phyloP scores from a whole-genome alignment of 192 early-diverging fungal species.

The Rhizophagus prolifer region DNA sequence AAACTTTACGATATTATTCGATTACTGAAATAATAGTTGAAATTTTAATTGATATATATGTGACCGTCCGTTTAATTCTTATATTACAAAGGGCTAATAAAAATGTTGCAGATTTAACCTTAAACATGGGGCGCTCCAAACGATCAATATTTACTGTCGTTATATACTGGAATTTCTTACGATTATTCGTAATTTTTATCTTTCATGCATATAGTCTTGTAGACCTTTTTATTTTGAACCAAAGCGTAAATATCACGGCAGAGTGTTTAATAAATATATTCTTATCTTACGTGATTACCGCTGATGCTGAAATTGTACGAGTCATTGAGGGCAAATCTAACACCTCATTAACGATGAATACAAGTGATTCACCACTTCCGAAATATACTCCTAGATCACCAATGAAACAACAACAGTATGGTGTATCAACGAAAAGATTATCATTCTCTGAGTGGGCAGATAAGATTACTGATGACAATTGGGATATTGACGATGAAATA shows the following conservation, averaged over 20 bases:
- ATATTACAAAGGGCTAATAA: neutral
- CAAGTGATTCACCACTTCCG: no score
- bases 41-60: neutral
- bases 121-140: neutral
- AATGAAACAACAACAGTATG: no score
- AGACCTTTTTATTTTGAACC: no score
- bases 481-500: no score
- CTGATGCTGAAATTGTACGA: slow-evolving; percentile 28
- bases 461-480: no score
- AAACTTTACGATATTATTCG: neutral
- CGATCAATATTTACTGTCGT: slow-evolving; percentile 20
- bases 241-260: no score
- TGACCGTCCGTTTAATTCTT: neutral
- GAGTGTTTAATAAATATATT: neutral
- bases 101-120: neutral
- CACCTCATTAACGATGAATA: no score
- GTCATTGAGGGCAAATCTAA: neutral
- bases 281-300: slow-evolving; percentile 13
- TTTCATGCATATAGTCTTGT: neutral
- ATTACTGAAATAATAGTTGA: neutral
- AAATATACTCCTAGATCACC: no score
- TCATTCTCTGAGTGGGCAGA: slow-evolving; percentile 26
- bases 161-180: slow-evolving; percentile 29
- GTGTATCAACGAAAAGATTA: neutral
- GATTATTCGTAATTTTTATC: neutral